phyloP scores from a whole-genome alignment of 2,329 filamentous ascomycete genomes.

The Calonectria crousiana region DNA sequence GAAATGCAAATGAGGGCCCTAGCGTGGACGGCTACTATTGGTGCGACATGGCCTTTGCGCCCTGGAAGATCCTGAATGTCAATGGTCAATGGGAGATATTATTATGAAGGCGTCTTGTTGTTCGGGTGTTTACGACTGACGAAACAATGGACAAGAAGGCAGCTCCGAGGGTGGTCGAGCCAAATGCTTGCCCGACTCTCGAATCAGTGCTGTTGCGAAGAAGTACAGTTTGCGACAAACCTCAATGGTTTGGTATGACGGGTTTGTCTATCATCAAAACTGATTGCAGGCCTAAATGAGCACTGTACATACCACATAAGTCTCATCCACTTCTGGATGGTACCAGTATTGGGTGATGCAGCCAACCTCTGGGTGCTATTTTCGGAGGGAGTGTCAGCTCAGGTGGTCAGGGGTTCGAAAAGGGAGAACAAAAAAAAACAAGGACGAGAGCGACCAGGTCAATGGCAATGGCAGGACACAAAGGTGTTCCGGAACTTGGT shows the following conservation, averaged over 20 bases:
- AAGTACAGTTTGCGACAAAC: background rate
- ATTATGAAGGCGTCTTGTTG: background rate
- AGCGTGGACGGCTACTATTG: constrained; percentile 51
- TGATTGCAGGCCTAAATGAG: background rate
- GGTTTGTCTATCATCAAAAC: background rate
- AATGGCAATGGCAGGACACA: background rate
- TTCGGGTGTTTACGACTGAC: background rate
- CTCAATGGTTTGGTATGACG: background rate
- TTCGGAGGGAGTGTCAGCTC: constrained; percentile 40
- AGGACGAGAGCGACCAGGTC: background rate
- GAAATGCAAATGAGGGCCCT: constrained; percentile 37
- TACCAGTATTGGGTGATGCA: constrained; percentile 38
- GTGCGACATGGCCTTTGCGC: constrained; percentile 34
- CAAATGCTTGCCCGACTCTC: background rate
- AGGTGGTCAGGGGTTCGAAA: constrained; percentile 27
- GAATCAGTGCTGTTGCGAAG: background rate
- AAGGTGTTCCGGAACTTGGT: constrained; percentile 4
- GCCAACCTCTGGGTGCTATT: constrained; percentile 38
- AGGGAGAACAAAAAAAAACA: constrained; percentile 14
- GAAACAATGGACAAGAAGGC: background rate
- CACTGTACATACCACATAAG: constrained; percentile 27
- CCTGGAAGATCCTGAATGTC: constrained; percentile 2
- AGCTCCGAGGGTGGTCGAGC: background rate
- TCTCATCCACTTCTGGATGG: constrained; percentile 25
- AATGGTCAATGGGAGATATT: constrained; percentile 1